Evolutionary conservation across 2,329 filamentous ascomycete species (phyloP).

Genomic region (Hansfordia pulvinata): DNA sequence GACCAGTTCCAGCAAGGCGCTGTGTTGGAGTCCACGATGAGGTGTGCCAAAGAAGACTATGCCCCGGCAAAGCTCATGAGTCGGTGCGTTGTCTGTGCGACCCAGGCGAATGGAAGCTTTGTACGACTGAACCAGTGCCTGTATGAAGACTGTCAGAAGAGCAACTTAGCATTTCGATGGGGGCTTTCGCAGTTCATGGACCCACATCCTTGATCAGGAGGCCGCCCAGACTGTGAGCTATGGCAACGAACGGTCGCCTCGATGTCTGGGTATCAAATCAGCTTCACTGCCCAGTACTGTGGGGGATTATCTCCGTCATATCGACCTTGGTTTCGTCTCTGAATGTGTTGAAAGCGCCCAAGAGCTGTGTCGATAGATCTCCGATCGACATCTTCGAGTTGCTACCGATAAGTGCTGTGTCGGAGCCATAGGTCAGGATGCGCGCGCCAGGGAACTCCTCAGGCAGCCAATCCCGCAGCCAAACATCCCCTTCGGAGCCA

Average conservation of each 20-base stretch:
- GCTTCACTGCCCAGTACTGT: too few relatives aligned
- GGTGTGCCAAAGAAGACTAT: constrained; percentile 17
- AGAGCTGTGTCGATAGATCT: too few relatives aligned
- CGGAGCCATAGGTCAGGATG: constrained; percentile 16
- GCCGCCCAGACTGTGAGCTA: constrained; percentile 14
- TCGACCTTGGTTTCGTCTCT: too few relatives aligned
- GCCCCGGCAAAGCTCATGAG: too few relatives aligned
- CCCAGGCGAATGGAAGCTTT: too few relatives aligned
- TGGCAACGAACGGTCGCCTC: constrained; percentile 10
- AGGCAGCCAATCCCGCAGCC: constrained; percentile 16
- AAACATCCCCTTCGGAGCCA: constrained; percentile 10
- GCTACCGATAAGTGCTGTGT: constrained; percentile 11
- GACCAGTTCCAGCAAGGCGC: constrained; percentile 8
- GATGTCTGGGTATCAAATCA: too few relatives aligned
- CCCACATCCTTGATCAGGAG: constrained; percentile 14
- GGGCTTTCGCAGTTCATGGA: constrained; percentile 8
- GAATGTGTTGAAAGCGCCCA: too few relatives aligned
- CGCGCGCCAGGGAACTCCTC: constrained; percentile 8
- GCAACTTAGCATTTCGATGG: too few relatives aligned
- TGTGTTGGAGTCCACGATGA: constrained; percentile 11
- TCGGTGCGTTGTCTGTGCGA: too few relatives aligned
- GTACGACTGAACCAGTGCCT: too few relatives aligned
- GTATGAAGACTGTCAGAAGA: too few relatives aligned
- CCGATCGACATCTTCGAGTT: constrained; percentile 9
- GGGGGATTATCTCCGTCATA: too few relatives aligned